Conservation (phyloP, 2,329 filamentous ascomycete species). For the Rutstroemia sydowiana region DNA sequence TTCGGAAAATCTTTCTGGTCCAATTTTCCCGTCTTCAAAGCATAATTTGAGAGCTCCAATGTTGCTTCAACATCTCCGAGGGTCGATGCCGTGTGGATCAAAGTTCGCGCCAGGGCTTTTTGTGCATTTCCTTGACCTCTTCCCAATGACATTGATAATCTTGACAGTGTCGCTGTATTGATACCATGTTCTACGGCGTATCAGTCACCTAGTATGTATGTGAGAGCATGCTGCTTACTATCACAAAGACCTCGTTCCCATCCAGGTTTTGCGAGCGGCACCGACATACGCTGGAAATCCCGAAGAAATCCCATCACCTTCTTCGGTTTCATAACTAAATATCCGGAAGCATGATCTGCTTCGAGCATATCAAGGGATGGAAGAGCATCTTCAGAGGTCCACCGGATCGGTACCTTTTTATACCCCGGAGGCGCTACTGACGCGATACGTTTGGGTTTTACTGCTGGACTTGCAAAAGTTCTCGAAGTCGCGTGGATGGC, state of each 20-base stretch:
- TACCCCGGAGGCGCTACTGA: not conserved
- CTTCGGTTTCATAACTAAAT: conserved; percentile 19
- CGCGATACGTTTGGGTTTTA: not conserved
- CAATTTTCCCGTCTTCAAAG: conserved; percentile 10
- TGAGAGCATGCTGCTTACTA: conserved; percentile 11
- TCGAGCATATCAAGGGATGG: conserved; percentile 20
- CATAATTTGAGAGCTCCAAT: conserved; percentile 18
- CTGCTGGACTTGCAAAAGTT: not conserved
- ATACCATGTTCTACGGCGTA: conserved; percentile 20
- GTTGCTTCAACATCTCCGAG: conserved; percentile 26
- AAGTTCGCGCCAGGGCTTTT: conserved; percentile 16
- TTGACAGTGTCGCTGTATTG: not conserved
- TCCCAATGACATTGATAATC: too few relatives aligned
- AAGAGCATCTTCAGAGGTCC: conserved; percentile 11
- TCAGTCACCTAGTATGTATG: not conserved
- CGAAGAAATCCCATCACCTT: conserved; percentile 22
- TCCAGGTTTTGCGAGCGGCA: not conserved
- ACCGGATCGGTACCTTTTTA: too few relatives aligned
- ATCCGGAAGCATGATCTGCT: conserved; percentile 21
- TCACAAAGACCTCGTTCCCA: conserved; percentile 21
- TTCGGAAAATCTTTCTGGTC: conserved; percentile 2
- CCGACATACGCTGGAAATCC: conserved; percentile 10
- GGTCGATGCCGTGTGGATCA: conserved; percentile 22
- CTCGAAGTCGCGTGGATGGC: not conserved
- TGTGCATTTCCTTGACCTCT: too few relatives aligned